A percentile compares a stretch with the other conserved stretches of the same genome.
Conservation (phyloP, 139 green algal genomes). For the Protoeuglena noctilucae region DNA sequence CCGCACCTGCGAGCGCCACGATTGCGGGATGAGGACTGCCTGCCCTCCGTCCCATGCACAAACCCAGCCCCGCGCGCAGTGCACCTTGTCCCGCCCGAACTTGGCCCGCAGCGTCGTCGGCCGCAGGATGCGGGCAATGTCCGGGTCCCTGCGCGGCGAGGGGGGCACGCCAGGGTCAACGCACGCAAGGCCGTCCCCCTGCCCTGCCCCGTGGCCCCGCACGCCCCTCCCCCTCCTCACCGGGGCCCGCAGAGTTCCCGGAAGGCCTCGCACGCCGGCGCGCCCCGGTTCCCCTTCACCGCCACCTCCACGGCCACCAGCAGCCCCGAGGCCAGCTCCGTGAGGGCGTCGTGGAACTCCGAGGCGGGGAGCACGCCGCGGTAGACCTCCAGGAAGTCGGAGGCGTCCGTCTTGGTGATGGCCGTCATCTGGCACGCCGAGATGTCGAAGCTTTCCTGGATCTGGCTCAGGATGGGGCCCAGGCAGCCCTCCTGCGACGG, state of each 20-base stretch:
- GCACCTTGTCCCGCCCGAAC: constrained; percentile 45
- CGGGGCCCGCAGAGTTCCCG: constrained; percentile 37
- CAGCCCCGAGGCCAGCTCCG: constrained; percentile 49
- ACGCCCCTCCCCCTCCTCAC: no score
- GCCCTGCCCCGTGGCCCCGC: no score
- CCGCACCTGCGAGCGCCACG: neutral
- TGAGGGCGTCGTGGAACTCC: constrained; percentile 51
- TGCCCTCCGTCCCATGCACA: neutral
- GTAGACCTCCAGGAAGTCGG: constrained; percentile 56
- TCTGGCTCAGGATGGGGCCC: constrained; percentile 17
- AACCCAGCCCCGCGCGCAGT: no score
- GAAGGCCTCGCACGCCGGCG: neutral
- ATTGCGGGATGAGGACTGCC: neutral
- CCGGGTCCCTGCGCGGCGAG: no score
- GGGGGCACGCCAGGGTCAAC: no score
- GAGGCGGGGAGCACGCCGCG: constrained; percentile 41
- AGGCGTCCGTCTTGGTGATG: constrained; percentile 28
- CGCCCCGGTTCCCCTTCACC: constrained; percentile 16
- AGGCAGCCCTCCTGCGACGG: neutral
- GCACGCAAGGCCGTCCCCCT: no score
- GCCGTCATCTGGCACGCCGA: constrained; percentile 37
- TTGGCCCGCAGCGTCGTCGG: constrained; percentile 42
- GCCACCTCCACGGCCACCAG: constrained; percentile 41
- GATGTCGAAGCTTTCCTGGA: constrained; percentile 35
- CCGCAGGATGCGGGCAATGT: constrained; percentile 47